Evolutionary conservation across 306 rosid genomes (phyloP).

Genomic region (Vigna trinervia): DNA sequence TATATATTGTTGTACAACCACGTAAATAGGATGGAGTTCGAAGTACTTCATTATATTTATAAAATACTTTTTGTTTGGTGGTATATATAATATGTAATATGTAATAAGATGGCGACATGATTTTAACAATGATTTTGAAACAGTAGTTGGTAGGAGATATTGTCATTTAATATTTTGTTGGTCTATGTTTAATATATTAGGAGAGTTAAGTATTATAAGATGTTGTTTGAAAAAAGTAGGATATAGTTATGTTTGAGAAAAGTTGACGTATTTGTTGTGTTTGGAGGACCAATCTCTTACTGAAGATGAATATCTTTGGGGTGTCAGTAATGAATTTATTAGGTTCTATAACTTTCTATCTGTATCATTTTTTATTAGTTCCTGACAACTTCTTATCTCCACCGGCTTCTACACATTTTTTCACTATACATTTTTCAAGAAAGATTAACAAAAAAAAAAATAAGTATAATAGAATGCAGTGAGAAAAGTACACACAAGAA

Average conservation of each 20-base stretch:
- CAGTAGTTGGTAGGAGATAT: no score
- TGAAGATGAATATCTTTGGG: constrained; percentile 18
- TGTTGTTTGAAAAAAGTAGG: background rate
- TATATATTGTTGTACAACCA: no score
- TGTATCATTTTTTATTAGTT: background rate
- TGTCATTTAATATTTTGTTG: no score
- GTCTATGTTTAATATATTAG: no score
- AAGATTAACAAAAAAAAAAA: background rate
- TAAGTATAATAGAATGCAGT: no score
- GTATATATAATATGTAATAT: no score
- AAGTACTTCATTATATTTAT: no score
- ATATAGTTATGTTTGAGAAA: background rate
- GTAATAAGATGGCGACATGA: no score
- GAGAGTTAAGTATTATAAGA: no score
- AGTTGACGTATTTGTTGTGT: background rate
- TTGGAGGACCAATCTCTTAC: constrained; percentile 9
- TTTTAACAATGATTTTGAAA: no score
- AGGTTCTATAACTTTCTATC: background rate
- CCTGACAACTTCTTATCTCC: constrained; percentile 19
- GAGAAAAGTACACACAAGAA: background rate
- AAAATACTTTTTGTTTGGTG: no score
- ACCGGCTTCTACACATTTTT: background rate
- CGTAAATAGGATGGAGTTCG: no score
- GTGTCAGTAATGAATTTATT: constrained; percentile 17
- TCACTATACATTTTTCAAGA: background rate